These are phyloP conservation scores for Salix viminalis DNA, from an alignment of 345 rosid species.

Conservation along the genomic window DNA sequence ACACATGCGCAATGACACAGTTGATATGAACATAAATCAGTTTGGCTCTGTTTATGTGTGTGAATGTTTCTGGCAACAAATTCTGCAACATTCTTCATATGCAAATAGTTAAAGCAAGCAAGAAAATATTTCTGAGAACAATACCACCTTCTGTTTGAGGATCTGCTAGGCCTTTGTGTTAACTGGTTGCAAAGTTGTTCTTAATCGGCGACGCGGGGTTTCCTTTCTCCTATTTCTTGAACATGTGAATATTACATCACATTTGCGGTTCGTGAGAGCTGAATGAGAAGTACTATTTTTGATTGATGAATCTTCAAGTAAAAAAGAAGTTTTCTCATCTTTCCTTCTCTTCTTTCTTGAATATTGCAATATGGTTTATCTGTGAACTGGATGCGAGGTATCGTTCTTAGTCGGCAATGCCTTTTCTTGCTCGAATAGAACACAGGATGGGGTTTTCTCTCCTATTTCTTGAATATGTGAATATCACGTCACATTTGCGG, in stretches of 20 bases:
- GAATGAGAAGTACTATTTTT: too few relatives aligned
- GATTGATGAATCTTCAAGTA: neutral
- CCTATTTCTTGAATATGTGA: too few relatives aligned
- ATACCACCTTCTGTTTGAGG: conserved; percentile 87
- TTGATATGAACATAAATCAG: neutral
- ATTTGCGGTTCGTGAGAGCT: neutral
- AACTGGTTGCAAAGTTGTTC: too few relatives aligned
- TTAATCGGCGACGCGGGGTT: too few relatives aligned
- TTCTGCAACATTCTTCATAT: neutral
- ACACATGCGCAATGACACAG: neutral
- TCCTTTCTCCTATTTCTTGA: too few relatives aligned
- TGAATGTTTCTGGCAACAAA: neutral
- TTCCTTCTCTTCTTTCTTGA: neutral
- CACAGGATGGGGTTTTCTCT: too few relatives aligned
- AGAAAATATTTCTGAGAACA: neutral
- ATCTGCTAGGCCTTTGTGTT: conserved; percentile 24
- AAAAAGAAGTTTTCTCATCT: too few relatives aligned
- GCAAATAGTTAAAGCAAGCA: neutral
- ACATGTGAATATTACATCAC: too few relatives aligned
- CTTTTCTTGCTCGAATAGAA: too few relatives aligned
- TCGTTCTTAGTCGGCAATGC: neutral
- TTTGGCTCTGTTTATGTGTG: neutral
- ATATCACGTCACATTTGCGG: too few relatives aligned
- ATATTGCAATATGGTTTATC: neutral
- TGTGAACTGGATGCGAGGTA: neutral